Percentiles rank a stretch among this genome's conserved stretches.
Conservation (phyloP, 2,329 filamentous ascomycete species). For the Venturia asperata region DNA sequence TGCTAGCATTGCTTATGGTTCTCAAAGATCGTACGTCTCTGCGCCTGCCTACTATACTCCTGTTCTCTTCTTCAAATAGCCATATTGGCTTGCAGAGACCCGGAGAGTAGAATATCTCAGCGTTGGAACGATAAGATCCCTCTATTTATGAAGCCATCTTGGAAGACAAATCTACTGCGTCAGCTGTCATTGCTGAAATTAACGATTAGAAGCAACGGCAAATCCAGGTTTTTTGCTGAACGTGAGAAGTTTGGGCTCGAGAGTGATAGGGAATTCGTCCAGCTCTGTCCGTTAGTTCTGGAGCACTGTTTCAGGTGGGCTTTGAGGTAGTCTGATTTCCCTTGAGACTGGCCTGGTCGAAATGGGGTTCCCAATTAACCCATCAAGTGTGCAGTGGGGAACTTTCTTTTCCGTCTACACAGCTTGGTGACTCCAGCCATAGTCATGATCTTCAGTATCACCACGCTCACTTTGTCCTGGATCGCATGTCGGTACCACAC, state of each 20-base stretch:
- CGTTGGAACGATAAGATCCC: neutral
- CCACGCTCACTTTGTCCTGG: slow-evolving; percentile 90
- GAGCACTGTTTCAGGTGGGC: slow-evolving; percentile 74
- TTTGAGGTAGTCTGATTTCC: slow-evolving; percentile 77
- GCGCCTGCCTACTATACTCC: neutral
- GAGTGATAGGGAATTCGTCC: slow-evolving; percentile 81
- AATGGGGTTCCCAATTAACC: slow-evolving; percentile 68
- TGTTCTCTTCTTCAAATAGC: neutral
- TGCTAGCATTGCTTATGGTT: neutral
- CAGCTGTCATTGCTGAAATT: neutral
- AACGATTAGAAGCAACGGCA: no score
- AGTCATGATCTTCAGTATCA: slow-evolving; percentile 85
- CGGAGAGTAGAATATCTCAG: neutral
- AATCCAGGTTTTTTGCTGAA: no score
- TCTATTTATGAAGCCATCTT: neutral
- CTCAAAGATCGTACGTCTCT: neutral
- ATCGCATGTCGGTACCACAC: slow-evolving; percentile 94
- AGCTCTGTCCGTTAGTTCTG: slow-evolving; percentile 82
- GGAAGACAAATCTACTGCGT: neutral
- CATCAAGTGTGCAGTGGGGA: slow-evolving; percentile 79
- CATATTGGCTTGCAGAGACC: neutral
- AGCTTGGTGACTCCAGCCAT: slow-evolving; percentile 78
- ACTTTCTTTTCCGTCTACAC: slow-evolving; percentile 94
- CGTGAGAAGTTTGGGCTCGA: no score
- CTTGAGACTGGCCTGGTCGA: slow-evolving; percentile 73